Percentiles rank a stretch among this genome's conserved stretches.
phyloP scores from a whole-genome alignment of 108 stramenopile genomes.

The Cyclotella choctawhatcheeana region DNA sequence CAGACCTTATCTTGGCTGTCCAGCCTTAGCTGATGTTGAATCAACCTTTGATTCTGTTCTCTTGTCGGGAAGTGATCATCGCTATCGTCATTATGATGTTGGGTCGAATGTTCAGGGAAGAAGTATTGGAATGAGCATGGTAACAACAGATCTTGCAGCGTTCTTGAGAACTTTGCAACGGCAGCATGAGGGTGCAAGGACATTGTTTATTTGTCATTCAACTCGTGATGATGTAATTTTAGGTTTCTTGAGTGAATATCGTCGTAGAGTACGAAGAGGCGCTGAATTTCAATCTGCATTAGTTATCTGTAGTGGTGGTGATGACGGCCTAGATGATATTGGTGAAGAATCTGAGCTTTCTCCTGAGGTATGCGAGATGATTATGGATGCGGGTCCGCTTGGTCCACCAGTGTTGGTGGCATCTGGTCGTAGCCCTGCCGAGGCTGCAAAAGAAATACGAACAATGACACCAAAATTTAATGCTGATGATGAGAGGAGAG shows the following conservation, averaged over 20 bases:
- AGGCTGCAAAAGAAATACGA: constrained; percentile 73
- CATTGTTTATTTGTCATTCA: constrained; percentile 88
- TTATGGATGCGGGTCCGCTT: constrained; percentile 47
- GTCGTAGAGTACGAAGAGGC: constrained; percentile 47
- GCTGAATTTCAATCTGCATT: constrained; percentile 67
- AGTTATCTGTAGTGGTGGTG: constrained; percentile 69
- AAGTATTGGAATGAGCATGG: constrained; percentile 71
- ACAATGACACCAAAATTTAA: constrained; percentile 86
- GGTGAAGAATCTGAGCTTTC: constrained; percentile 49
- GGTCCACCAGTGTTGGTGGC: constrained; percentile 52
- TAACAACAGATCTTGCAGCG: constrained; percentile 81
- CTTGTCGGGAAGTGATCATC: constrained; percentile 71
- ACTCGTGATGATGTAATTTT: constrained; percentile 87
- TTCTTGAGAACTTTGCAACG: constrained; percentile 85
- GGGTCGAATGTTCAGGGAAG: constrained; percentile 51
- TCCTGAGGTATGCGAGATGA: constrained; percentile 64
- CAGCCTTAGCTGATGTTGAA: constrained; percentile 83
- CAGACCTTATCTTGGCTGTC: constrained; percentile 86
- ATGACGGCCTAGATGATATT: constrained; percentile 51
- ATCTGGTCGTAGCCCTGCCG: constrained; percentile 62
- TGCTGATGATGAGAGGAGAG: constrained; percentile 71
- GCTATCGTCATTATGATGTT: constrained; percentile 77
- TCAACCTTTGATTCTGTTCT: constrained; percentile 70
- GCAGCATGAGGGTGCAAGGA: constrained; percentile 55
- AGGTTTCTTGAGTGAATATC: constrained; percentile 82